Percentiles rank a stretch among this genome's conserved stretches.
Evolutionary conservation across 225 moss, liverwort and hornwort species (phyloP).

Genomic region (Polytrichum formosum): DNA sequence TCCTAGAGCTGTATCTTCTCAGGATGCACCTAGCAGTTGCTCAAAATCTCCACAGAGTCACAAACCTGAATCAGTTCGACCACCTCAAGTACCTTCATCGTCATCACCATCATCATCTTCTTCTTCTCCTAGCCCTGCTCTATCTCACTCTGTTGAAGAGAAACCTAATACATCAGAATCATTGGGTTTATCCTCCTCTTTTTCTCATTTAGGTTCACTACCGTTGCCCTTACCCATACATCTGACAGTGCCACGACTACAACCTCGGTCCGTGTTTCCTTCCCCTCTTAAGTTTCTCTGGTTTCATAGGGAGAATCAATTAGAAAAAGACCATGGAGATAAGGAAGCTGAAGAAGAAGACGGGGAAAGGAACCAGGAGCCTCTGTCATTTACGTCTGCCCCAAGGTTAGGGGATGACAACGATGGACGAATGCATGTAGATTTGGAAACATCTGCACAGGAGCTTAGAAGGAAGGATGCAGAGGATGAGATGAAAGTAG

Average conservation of each 20-base stretch:
- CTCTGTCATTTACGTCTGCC: conserved; percentile 13
- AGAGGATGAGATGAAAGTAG: too few relatives aligned
- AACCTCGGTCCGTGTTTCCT: conserved; percentile 9
- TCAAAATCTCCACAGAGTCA: too few relatives aligned
- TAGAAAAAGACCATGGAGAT: conserved; percentile 13
- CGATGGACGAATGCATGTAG: not conserved
- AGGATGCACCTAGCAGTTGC: too few relatives aligned
- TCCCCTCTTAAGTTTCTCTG: conserved; percentile 35
- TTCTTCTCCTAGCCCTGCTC: not conserved
- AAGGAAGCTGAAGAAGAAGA: conserved; percentile 4
- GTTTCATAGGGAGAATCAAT: conserved; percentile 22
- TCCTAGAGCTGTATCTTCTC: too few relatives aligned
- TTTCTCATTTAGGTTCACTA: conserved; percentile 11
- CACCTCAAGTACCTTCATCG: conserved; percentile 5
- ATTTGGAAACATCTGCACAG: conserved; percentile 1
- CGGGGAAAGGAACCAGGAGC: not conserved
- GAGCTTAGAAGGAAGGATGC: not conserved
- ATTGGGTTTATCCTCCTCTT: conserved; percentile 3
- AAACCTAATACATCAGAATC: not conserved
- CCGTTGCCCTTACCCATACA: conserved; percentile 27
- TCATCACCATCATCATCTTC: not conserved
- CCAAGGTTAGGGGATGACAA: conserved; percentile 19
- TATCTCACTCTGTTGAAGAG: conserved; percentile 15
- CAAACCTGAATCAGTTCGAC: conserved; percentile 5
- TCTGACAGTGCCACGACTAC: conserved; percentile 14